Evolutionary conservation across 371 early-diverging fungal species (phyloP), one percentile per base, ranked within the genome.

Genomic region (Apophysomyces ossiformis): DNA sequence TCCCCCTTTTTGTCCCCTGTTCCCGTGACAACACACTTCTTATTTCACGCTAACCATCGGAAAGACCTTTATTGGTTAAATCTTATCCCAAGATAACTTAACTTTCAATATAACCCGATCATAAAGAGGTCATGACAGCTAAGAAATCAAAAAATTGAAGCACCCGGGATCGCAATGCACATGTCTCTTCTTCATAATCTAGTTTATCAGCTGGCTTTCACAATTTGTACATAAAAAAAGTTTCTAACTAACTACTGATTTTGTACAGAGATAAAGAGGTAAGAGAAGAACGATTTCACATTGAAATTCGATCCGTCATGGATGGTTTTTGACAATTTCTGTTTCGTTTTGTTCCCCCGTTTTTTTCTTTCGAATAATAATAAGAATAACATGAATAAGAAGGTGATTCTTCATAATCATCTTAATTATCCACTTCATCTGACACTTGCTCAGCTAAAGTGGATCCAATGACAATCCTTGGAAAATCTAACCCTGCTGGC

Each of bases 401-500:
- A 8, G 41, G 41, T 13, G 13, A 13, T 41, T 8, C 11, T 41
- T 41, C 13, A 41, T 8, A 8, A 13, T 41, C 13, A 41, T 41
- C 54, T 21, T 26, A 11, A n/a, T 7, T 5, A 21, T 32, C 7
- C 32, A 2, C 54, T 21, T 50, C 54, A n/a, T 21, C 54, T 21
- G 21, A 21, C 21, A 50, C 21, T 21, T n/a, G 54, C 21, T 50
- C 18, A 18, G 54, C 54, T 50, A 50, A 21, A 9, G 54, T 50
- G 21, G 54, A 50, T n/a, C 54, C 54, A 50, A 50, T 50, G 21
- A 50, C 54, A 50, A 50, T 50, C 54, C 54, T n/a, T 8, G 54
- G 54, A 50, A 50, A 26, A 16, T 21, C 54, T 21, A 21, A 26
- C 0, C 54, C 21, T 21, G 16, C 35, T 50, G 16, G 54, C 9